Evolutionary conservation across 768 basidiomycete species (phyloP), one percentile per base, ranked within the genome.

Genomic region (Russula virescens): DNA sequence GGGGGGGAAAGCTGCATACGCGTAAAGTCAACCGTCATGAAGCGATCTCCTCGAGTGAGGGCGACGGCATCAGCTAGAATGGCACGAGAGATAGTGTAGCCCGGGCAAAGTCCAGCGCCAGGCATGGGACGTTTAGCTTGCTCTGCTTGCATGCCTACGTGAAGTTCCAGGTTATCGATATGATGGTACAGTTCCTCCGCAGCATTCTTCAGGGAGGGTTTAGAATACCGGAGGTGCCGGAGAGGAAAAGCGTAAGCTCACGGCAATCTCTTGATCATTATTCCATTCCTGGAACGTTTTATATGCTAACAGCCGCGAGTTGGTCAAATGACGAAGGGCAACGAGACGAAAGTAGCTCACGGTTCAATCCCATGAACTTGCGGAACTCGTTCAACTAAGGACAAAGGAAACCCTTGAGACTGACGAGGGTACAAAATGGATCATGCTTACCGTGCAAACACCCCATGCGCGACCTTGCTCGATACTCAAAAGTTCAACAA

Each of bases 11-110:
- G 2, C 34, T 16, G 76, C 87, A 23, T 66, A 88, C 89, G 88
- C 9, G 88, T 92, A 68, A 84, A 85, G 47, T 91, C 89, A 10
- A 80, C 78, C 0, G 91, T 91, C 66, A 89, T 73, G 75, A 88
- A 92, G 6, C 88, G 82, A 70, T 94, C 91, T 8, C 91, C 90
- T 35, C 91, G 83, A 34, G 81, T 83, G 61, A 93, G 76, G 64
- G 80, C 83, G 40, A 91, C 85, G 2, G 89, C 90, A 70, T 91
- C 89, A 13, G 85, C 79, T 16, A 94, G 77, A 65, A 94, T 93
- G n/a, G 89, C 88, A 48, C 91, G 80, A 8, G 89, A 89, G 66
- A 90, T 87, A 5, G 91, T 92, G 75, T 85, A 91, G 28, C 89
- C 88, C 5, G 89, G 89, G 71, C 89, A 91, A 5, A 92, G 71